Evolutionary conservation across 140 eudicot species (phyloP).

Genomic region (Bidens hawaiensis): DNA sequence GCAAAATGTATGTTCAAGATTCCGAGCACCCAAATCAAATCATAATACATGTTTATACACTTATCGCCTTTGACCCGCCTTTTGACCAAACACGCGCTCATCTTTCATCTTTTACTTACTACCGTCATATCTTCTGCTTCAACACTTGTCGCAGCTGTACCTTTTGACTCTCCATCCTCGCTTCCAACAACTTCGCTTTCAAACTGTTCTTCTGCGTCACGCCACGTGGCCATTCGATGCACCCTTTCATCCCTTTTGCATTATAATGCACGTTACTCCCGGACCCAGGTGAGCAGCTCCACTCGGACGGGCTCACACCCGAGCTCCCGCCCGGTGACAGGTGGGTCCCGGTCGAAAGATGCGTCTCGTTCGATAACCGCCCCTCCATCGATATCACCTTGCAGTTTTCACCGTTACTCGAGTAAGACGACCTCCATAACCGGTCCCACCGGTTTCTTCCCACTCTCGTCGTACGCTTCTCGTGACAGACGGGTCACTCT

Average conservation of each 20-base stretch:
- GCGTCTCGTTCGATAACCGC: slow-evolving; percentile 52
- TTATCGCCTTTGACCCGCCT: too few species aligned
- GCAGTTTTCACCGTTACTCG: slow-evolving; percentile 63
- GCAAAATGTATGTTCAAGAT: slow-evolving; percentile 26
- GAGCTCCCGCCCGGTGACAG: slow-evolving; percentile 59
- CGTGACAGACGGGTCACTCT: slow-evolving; percentile 68
- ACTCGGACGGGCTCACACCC: slow-evolving; percentile 44
- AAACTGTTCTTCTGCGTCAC: slow-evolving; percentile 56
- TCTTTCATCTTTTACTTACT: too few species aligned
- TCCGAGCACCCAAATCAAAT: slow-evolving; percentile 8
- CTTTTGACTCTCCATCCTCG: slow-evolving; percentile 79
- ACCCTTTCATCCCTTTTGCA: slow-evolving; percentile 75
- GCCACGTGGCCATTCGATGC: slow-evolving; percentile 82
- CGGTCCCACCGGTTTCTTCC: slow-evolving; percentile 61
- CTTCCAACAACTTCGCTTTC: slow-evolving; percentile 67
- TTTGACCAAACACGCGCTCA: too few species aligned
- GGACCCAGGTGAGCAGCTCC: slow-evolving; percentile 85
- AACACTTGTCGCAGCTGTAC: slow-evolving; percentile 75
- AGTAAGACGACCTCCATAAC: slow-evolving; percentile 58
- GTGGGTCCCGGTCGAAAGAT: slow-evolving; percentile 44
- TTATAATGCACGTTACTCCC: slow-evolving; percentile 45
- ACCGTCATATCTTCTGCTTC: slow-evolving; percentile 67
- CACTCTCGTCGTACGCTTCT: slow-evolving; percentile 48
- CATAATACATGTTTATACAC: slow-evolving; percentile 19
- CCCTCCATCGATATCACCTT: slow-evolving; percentile 72